Base-by-base conservation (phyloP, 176 grass and related monocot species). In the Aegilops bicornis region DNA sequence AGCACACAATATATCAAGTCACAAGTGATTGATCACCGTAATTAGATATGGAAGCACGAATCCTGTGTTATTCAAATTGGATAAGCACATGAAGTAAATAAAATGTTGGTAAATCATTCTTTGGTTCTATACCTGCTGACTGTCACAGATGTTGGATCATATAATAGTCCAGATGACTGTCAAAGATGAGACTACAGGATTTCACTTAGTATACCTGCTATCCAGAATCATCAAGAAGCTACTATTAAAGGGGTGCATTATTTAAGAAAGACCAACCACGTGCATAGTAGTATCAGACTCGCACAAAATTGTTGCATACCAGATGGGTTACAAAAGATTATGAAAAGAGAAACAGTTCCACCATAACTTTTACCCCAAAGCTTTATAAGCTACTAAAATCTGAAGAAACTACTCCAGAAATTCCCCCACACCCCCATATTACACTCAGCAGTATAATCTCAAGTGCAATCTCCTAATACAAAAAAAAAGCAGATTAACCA, bases 361-460 rank as follows among this genome's bases (percentile, higher is more conserved):
- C 63, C 47, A 48, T 52, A 70, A 19, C 48, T 50, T 69, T 13
- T 60, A 85, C 76, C 70, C 15, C 30, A 43, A 62, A 76, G 36
- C 9, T 33, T 58, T 73, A 48, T 48, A 40, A 85, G 73, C 73
- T 79, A 78, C 71, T 73, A 87, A 86, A 79, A 79, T 20, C 32
- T 65, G 73, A 78, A 54, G 71, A 90, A 45, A 79, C 40, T 79
- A 43, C 79, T 72, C 63, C 64, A 78, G 36, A 63, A 56, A 64
- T 30, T 27, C 15, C 69, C 4, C 79, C 27, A 0, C 50, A 10
- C 8, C 10, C 30, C n/a, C 6, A 25, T 61, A 79, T 10, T 71
- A 79, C 36, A 86, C 22, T 20, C 60, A 61, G 60, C 35, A 3
- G 68, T 76, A 42, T 65, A 83, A 78, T 10, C 77, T 58, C 13